Evolutionary conservation across 164 flowering plant genomes (phyloP), one percentile per base, ranked within the genome.

Genomic region (Magnolia changhungtana): DNA sequence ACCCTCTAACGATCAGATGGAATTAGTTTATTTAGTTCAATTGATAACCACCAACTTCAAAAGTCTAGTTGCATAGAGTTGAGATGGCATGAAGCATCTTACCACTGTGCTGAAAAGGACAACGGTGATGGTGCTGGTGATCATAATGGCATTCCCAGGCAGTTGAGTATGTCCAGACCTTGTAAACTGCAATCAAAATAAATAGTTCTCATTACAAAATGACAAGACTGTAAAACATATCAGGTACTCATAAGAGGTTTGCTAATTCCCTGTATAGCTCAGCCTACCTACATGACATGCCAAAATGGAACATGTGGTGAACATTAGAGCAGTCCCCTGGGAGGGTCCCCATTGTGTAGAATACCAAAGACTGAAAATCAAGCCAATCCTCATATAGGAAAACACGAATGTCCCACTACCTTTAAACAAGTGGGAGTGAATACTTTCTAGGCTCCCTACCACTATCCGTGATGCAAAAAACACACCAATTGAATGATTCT

Each of bases 71-170:
- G 50, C 49, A 68, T 68, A 29, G 45, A 27, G 16, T 68, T 13
- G 71, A 24, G 11, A 19, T 13, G 73, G 51, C 50, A 74, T 2
- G 49, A 77, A 76, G 72, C 69, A n/a, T 76, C 89, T 87, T 92
- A 95, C 99, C 92, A 92, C 89, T 55, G 96, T 95, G 87, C 99
- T 95, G 85, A 89, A 88, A 76, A 93, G 99, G 72, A 92, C 98
- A 77, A 95, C 93, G 1, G 98, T 85, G 45, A 95, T 95, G 59
- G 99, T 95, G 78, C 99, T 91, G 19, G 99, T 92, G 80, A 95
- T 95, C 97, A 95, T 88, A 81, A 92, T 85, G 16, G 98, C 97
- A 81, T 90, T 90, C 61, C 83, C 92, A 0, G 79, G 90, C 74
- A 88, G 64, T 71, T 92, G 87, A 67, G 93, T 91, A 78, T 91